phyloP scores from a whole-genome alignment of 2,329 filamentous ascomycete species.

The Calonectria leucothoes region DNA sequence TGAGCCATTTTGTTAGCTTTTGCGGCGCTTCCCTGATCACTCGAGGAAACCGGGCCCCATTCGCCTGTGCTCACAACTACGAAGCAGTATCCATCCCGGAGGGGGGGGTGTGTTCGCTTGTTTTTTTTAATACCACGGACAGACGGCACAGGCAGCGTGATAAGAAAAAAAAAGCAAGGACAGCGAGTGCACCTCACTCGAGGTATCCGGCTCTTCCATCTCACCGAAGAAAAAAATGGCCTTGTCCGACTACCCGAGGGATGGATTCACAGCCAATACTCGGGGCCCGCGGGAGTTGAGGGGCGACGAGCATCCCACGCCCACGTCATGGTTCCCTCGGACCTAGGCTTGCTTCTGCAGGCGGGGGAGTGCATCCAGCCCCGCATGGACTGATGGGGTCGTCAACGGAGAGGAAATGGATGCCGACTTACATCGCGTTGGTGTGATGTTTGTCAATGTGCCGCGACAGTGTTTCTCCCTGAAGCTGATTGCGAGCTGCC shows the following conservation, averaged over 20 bases:
- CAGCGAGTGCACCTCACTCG: neutral
- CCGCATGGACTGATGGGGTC: neutral
- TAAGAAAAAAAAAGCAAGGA: neutral
- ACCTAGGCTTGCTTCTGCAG: neutral
- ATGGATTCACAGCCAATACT: neutral
- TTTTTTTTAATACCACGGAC: neutral
- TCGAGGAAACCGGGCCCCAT: slow-evolving; percentile 6
- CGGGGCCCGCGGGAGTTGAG: neutral
- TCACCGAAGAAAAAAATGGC: neutral
- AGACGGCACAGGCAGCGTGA: neutral
- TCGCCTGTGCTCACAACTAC: slow-evolving; percentile 51
- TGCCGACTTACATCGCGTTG: neutral
- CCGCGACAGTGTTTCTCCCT: neutral
- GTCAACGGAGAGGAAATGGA: neutral
- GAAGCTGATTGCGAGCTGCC: neutral
- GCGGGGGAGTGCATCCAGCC: neutral
- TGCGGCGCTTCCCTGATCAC: neutral
- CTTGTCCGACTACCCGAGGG: neutral
- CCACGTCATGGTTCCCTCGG: neutral
- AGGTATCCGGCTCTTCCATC: neutral
- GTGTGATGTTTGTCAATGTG: neutral
- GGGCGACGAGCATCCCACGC: neutral
- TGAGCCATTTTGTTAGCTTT: slow-evolving; percentile 34
- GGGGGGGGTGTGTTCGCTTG: neutral
- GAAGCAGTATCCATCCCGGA: slow-evolving; percentile 51